Evolutionary conservation across 2,329 filamentous ascomycete genomes (phyloP), one percentile per base, ranked within the genome.

Genomic region (Aspergillus fumigatiaffinis): DNA sequence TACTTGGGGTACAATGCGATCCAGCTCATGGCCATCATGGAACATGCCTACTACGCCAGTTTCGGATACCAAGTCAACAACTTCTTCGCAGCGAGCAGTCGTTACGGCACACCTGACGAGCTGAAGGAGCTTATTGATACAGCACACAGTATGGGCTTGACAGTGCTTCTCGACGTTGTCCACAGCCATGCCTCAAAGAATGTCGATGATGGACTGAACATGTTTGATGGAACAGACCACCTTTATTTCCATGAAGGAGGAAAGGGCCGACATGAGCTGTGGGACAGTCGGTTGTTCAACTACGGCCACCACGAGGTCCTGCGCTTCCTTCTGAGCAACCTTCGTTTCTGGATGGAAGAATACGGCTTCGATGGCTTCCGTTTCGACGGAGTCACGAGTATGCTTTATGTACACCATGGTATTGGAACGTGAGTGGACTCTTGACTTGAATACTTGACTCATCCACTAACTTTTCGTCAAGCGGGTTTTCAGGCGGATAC

Each of bases 181-280:
- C 94, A 99, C 79, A 97, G 92, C 66, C 94, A 99, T 74, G 94
- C 94, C 17, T 97, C 92, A 44, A 99, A 97, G 82, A 99, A 99
- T 66, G 92, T 96, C 0, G 80, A 95, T 3, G 94, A 99, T 70
- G 94, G 94, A 0, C 77, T 99, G 63, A 99, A 99, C 75, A 87
- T 92, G 81, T 97, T 99, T 69, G 94, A 99, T 73, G 92, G 92
- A 50, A 91, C 89, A 8, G 94, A 97, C 71, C 91, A 96, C 70
- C 88, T 92, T 55, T 99, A 99, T 78, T 99, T 99, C 81, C 94
- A 99, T 66, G 87, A 83, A 54, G 94, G 94, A 38, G 81, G 77
- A 26, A 94, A 89, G 73, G 94, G 94, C 28, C 85, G 85, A 53
- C 94, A 99, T 72, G 92, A 96, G 46, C 82, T 95, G 52, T 99